Base-by-base conservation (phyloP, 106 monocot species). In the Gastrodia elata region DNA sequence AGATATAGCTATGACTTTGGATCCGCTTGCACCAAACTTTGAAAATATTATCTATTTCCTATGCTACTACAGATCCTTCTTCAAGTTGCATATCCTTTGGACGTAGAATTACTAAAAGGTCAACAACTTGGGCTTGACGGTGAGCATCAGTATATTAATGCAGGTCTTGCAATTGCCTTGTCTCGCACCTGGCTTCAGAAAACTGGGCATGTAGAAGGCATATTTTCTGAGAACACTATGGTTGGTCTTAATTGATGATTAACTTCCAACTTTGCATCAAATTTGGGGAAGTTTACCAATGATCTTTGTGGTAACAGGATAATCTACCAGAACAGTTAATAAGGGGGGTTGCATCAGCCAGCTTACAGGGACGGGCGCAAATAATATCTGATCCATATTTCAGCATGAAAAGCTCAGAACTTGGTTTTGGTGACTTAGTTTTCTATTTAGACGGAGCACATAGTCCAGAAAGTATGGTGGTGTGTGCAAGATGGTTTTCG, bases 371-470 rank as follows among this genome's bases (percentile, higher is more conserved):
- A 18, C 83, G 96, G 73, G 96, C 92, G 35, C 96, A 97, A 75
- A 78, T 93, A 64, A 78, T 92, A 28, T 82, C 70, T 72, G 89
- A 93, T 84, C 69, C 78, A 15, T 24, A 74, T 35, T 41, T 78
- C 64, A n/a, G 22, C 8, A 39, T 25, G 37, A 74, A 77, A 71
- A 48, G 26, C 7, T 33, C 40, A 25, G 74, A 59, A 41, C 68
- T 35, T 8, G 68, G 49, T 55, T 8, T 25, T 52, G 76, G 82
- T 38, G 75, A 65, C 6, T 79, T 95, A 57, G 76, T 82, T 70
- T 93, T 97, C 74, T 97, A 90, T 80, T 79, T 97, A 80, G 96
- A 97, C 75, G 92, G 96, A 65, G 92, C 92, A 68, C 96, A 97
- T 73, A 97, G 92, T 72, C 96, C 96, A 72, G 96, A 97, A 80